Evolutionary conservation across 2,329 filamentous ascomycete species (phyloP).

Genomic region (Reticulascus tulasneorum): DNA sequence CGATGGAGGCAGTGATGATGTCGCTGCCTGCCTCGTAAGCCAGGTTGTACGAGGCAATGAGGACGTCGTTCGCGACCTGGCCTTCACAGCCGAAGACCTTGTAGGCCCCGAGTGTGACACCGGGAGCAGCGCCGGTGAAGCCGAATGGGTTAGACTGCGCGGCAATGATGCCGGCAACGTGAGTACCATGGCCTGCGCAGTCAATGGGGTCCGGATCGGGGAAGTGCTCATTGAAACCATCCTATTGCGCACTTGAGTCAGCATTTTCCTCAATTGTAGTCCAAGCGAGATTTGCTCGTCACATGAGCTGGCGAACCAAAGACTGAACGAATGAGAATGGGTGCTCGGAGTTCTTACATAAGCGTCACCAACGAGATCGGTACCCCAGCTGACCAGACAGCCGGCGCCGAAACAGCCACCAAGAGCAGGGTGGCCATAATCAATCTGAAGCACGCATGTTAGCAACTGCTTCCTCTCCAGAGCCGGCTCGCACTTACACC

Average conservation of each 20-base stretch:
- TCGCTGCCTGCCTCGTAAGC: slow-evolving; percentile 58
- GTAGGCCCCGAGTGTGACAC: slow-evolving; percentile 52
- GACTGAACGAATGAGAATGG: no score
- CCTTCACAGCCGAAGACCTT: slow-evolving; percentile 55
- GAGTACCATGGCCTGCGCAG: slow-evolving; percentile 57
- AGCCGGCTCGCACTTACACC: slow-evolving; percentile 38
- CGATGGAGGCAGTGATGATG: slow-evolving; percentile 54
- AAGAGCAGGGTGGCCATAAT: slow-evolving; percentile 60
- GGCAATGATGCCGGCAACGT: slow-evolving; percentile 60
- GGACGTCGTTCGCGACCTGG: slow-evolving; percentile 47
- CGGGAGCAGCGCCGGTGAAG: slow-evolving; percentile 55
- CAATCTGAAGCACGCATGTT: slow-evolving; percentile 34
- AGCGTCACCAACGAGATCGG: slow-evolving; percentile 54
- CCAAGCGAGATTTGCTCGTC: slow-evolving; percentile 16
- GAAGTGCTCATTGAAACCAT: slow-evolving; percentile 29
- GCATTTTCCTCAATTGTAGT: no score
- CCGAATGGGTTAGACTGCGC: slow-evolving; percentile 49
- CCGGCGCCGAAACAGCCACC: slow-evolving; percentile 60
- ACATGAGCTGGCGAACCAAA: slow-evolving; percentile 23
- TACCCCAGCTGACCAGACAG: slow-evolving; percentile 54
- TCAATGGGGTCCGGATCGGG: slow-evolving; percentile 52
- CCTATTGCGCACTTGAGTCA: no score
- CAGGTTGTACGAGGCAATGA: slow-evolving; percentile 56
- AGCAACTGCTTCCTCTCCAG: slow-evolving; percentile 5
- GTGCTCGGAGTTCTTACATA: no score